phyloP scores from a whole-genome alignment of 352 stramenopile genomes.

The Phytophthora sp. region DNA sequence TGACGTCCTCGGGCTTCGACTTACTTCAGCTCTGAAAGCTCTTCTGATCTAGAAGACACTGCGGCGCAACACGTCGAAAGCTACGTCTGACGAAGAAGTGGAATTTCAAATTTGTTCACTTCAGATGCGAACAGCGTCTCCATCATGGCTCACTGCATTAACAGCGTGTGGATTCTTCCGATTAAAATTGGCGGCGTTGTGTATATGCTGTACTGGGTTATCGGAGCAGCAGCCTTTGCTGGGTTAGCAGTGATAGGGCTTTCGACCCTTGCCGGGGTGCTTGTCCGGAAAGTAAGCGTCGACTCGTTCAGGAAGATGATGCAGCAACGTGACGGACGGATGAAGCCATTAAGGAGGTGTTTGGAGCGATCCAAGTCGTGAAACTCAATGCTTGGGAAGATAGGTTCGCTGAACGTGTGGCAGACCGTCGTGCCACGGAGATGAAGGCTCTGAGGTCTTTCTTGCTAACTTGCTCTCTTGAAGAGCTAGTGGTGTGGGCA shows the following conservation, averaged over 20 bases:
- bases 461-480: constrained; percentile 66
- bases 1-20: constrained; percentile 32
- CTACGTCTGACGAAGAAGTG: constrained; percentile 6
- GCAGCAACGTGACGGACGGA: constrained; percentile 82
- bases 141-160: constrained; percentile 42
- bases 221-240: constrained; percentile 45
- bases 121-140: constrained; percentile 40
- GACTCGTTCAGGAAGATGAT: constrained; percentile 78
- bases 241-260: constrained; percentile 40
- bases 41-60: constrained; percentile 53
- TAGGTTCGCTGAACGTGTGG: constrained; percentile 41
- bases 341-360: constrained; percentile 93
- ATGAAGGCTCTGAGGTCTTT: constrained; percentile 77
- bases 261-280: constrained; percentile 43
- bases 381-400: constrained; percentile 97
- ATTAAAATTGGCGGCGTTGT: constrained; percentile 40
- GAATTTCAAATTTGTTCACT: constrained; percentile 53
- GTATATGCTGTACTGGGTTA: constrained; percentile 47
- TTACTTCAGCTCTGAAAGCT: constrained; percentile 29
- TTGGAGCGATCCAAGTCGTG: constrained; percentile 94
- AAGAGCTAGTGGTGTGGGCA: constrained; percentile 53
- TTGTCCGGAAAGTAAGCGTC: constrained; percentile 52
- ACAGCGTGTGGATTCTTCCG: constrained; percentile 52
- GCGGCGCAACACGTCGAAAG: constrained; percentile 14
- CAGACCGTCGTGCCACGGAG: constrained; percentile 68